Base-by-base conservation (phyloP, 768 basidiomycete genomes). In the Omphalotus guepiniiformis region DNA sequence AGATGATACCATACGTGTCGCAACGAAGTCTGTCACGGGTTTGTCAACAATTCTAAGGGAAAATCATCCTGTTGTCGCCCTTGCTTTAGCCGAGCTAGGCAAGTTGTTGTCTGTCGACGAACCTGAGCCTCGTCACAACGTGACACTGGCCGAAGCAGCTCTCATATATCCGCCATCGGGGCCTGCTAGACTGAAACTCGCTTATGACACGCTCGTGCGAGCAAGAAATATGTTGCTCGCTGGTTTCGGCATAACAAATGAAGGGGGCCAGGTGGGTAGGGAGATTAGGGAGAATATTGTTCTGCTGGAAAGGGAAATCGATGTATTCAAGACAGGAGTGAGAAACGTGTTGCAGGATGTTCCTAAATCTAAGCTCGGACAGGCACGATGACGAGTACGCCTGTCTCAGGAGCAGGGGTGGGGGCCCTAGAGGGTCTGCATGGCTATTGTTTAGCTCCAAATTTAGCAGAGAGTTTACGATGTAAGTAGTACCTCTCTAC, bases 31-130 rank as follows among this genome's bases (percentile, higher is more conserved):
- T 8, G 68, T 68, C 18, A 65, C 73, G 0, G 92, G 83, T 1
- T 57, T 91, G 4, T 60, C 65, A 3, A 62, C 59, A 11, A 59
- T 88, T 2, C 73, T 91, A 15, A 63, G 69, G 0, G 61, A 69
- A 8, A 87, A 86, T 1, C 93, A 95, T 60, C 92, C 93, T 0
- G 75, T 86, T 1, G 75, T 88, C 1, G 89, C 79, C 0, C 68
- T 94, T 19, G 81, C 86, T 3, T 67, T 85, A 6, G 82, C 84
- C 2, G 92, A 94, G 61, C 70, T 90, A 5, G 91, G 88, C 0
- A 93, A 92, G 65, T 66, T 93, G 6, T 71, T 93, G 5, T 79
- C 80, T 0, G 85, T 92, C 0, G 88, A 92, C 55, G 88, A 91
- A 58, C 83, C 82, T 0, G 62, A 65, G 3, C 77, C 80, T 3